Conservation (phyloP, 371 early-diverging fungal genomes). For the Mortierella sp. region DNA sequence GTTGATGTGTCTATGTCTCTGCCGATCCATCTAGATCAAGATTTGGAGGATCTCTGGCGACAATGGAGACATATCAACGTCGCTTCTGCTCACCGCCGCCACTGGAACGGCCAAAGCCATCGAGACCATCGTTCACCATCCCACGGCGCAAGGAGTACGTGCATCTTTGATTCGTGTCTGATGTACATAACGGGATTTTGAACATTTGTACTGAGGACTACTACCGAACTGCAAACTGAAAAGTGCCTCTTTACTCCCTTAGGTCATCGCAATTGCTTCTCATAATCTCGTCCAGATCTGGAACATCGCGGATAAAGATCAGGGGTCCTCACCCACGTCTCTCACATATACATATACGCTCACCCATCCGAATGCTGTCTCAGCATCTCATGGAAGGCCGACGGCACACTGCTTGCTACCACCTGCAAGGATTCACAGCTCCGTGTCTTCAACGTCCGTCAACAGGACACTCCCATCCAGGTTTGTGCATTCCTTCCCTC, state of each 20-base stretch:
- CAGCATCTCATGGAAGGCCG: slow-evolving; percentile 71
- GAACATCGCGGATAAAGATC: slow-evolving; percentile 66
- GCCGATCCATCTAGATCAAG: slow-evolving; percentile 42
- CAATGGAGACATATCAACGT: background rate
- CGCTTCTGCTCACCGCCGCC: slow-evolving; percentile 19
- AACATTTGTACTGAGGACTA: no score
- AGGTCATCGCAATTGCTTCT: slow-evolving; percentile 55
- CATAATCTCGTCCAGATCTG: slow-evolving; percentile 73
- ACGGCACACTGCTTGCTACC: slow-evolving; percentile 68
- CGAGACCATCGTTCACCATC: slow-evolving; percentile 66
- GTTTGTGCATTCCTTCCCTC: slow-evolving; percentile 10
- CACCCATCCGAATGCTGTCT: slow-evolving; percentile 54
- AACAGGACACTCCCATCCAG: slow-evolving; percentile 31
- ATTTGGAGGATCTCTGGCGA: slow-evolving; percentile 57
- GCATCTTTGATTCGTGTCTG: no score
- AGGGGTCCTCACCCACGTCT: slow-evolving; percentile 37
- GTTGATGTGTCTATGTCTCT: no score
- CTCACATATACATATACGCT: slow-evolving; percentile 29
- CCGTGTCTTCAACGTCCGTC: slow-evolving; percentile 75
- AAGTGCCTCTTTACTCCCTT: background rate
- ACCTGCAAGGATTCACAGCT: slow-evolving; percentile 67
- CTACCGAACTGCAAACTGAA: no score
- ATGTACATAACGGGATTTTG: slow-evolving; percentile 24
- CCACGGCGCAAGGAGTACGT: slow-evolving; percentile 64
- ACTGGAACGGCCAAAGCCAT: slow-evolving; percentile 58